phyloP scores from a whole-genome alignment of 2,329 filamentous ascomycete genomes.

The Aphanocladium album region DNA sequence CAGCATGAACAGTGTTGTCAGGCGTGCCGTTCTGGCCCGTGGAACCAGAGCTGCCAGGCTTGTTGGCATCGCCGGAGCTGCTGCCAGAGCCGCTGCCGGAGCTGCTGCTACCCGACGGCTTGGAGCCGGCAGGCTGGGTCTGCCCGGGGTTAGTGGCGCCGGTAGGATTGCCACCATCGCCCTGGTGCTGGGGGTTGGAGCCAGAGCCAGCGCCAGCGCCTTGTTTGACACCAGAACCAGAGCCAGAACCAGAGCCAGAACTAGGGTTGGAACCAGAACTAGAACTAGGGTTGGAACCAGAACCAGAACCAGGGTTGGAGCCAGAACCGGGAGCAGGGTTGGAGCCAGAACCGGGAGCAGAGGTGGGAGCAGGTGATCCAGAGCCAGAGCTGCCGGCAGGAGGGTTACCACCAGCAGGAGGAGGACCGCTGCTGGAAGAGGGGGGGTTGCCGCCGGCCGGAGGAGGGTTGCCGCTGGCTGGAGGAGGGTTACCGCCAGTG shows the following conservation, averaged over 20 bases:
- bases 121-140: background rate
- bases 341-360: background rate
- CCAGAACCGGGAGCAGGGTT: background rate
- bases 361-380: background rate
- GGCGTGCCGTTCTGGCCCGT: conserved; percentile 6
- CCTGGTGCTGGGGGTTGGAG: background rate
- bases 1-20: conserved; percentile 10
- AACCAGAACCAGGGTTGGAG: background rate
- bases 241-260: background rate
- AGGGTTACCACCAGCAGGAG: background rate
- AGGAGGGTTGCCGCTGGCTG: background rate
- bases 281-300: background rate
- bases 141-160: background rate
- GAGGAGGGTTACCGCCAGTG: background rate
- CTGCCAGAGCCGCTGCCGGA: background rate
- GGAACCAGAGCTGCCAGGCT: background rate
- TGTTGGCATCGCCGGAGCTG: background rate
- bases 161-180: background rate
- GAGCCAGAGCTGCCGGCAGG: background rate
- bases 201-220: background rate
- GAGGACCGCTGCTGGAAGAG: background rate
- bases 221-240: background rate
- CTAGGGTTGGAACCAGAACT: background rate
- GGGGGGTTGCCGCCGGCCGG: background rate
- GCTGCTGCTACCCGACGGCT: background rate